Conservation (phyloP, 768 basidiomycete species). For the Mycena rebaudengoi region DNA sequence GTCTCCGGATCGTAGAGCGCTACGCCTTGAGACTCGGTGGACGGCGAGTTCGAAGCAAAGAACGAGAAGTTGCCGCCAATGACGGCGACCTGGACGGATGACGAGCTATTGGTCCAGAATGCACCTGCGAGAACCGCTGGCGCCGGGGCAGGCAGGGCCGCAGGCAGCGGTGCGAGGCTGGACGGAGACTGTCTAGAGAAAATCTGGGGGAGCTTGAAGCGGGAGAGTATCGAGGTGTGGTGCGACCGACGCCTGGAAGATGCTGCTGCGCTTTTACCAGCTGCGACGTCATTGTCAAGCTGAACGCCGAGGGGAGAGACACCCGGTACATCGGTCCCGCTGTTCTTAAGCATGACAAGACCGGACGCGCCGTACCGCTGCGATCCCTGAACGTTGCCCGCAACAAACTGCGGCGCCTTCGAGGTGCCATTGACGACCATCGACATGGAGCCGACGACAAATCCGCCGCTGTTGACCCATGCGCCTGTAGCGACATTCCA, state of each 20-base stretch:
- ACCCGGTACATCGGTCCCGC: conserved; percentile 58
- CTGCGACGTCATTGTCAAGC: conserved; percentile 49
- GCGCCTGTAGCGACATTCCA: conserved; percentile 69
- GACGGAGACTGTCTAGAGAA: conserved; percentile 63
- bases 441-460: conserved; percentile 74
- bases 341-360: conserved; percentile 80
- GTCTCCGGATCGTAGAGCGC: conserved; percentile 74
- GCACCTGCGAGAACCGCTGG: conserved; percentile 87
- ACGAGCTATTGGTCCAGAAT: conserved; percentile 88
- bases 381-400: conserved; percentile 68
- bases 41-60: conserved; percentile 45
- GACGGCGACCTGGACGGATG: conserved; percentile 70
- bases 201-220: conserved; percentile 51
- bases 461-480: conserved; percentile 83
- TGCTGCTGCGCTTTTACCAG: too few species aligned
- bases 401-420: conserved; percentile 65
- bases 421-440: conserved; percentile 74
- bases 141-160: conserved; percentile 63
- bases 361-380: conserved; percentile 79
- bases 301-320: conserved; percentile 70
- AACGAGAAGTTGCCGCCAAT: conserved; percentile 93
- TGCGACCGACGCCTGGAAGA: too few species aligned
- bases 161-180: conserved; percentile 61
- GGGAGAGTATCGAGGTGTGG: conserved; percentile 60
- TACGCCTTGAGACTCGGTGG: conserved; percentile 58